Conservation (phyloP, 306 rosid species). For the Comarum palustre region DNA sequence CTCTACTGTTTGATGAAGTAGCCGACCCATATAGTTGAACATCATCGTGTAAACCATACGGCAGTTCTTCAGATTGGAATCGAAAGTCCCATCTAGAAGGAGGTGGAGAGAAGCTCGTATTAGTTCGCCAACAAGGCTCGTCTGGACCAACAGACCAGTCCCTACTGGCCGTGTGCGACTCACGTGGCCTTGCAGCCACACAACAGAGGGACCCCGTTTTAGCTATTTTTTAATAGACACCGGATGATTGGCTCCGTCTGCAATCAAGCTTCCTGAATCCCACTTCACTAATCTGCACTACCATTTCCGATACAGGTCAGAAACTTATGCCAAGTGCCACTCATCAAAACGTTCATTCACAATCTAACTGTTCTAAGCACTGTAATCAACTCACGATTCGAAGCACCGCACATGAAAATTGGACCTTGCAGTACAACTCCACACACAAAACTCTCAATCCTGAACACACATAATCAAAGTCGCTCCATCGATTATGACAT, state of each 20-base stretch:
- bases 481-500: neutral
- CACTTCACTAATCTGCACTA: constrained; percentile 15
- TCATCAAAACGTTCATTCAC: neutral
- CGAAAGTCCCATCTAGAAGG: constrained; percentile 82
- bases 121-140: constrained; percentile 90
- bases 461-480: neutral
- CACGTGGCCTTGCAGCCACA: constrained; percentile 99
- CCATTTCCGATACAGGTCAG: constrained; percentile 10
- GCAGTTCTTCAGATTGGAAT: constrained; percentile 66
- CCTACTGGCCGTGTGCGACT: constrained; percentile 74
- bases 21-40: constrained; percentile 53
- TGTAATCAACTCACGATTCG: neutral
- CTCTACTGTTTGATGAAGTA: constrained; percentile 65
- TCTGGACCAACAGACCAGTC: constrained; percentile 90
- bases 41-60: constrained; percentile 56
- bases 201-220: constrained; percentile 99
- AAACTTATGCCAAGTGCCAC: constrained; percentile 12
- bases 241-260: constrained; percentile 21
- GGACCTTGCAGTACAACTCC: neutral
- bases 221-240: constrained; percentile 62
- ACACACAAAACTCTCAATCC: neutral
- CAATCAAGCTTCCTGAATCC: constrained; percentile 32
- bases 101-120: constrained; percentile 79
- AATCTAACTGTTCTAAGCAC: neutral
- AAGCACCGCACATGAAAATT: neutral